Conservation (phyloP, 306 rosid species). For the Vicia villosa region DNA sequence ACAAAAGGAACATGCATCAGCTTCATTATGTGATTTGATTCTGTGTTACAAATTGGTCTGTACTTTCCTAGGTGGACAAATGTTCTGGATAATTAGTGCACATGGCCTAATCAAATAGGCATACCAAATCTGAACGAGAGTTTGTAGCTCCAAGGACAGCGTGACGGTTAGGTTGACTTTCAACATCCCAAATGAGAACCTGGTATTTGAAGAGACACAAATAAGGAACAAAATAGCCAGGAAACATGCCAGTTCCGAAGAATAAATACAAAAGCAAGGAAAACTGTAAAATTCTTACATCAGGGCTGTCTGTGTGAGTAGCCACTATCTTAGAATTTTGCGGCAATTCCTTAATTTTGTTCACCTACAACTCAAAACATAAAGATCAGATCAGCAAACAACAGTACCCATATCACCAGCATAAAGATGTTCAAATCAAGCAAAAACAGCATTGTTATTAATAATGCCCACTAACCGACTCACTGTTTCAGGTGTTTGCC, state of each 20-base stretch:
- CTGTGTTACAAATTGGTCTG: slow-evolving; percentile 9
- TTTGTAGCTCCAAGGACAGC: slow-evolving; percentile 94
- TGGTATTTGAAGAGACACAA: slow-evolving; percentile 37
- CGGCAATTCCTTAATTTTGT: slow-evolving; percentile 96
- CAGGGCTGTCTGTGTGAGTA: slow-evolving; percentile 97
- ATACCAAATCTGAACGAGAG: slow-evolving; percentile 98
- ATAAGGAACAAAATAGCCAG: slow-evolving; percentile 28
- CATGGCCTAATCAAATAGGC: neutral
- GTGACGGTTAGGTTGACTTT: slow-evolving; percentile 95
- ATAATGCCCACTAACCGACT: no score
- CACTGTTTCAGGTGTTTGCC: no score
- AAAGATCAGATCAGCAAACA: slow-evolving; percentile 28
- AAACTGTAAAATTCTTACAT: slow-evolving; percentile 57
- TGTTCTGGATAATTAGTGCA: neutral
- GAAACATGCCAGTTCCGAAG: slow-evolving; percentile 6
- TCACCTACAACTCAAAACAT: slow-evolving; percentile 65
- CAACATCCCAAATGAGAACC: slow-evolving; percentile 99
- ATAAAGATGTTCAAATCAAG: slow-evolving; percentile 12
- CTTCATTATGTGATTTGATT: slow-evolving; percentile 19
- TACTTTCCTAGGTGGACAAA: neutral
- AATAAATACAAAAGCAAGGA: neutral
- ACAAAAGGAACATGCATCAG: neutral
- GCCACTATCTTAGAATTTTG: slow-evolving; percentile 93
- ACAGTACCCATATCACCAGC: neutral
- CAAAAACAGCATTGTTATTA: neutral